Percentiles rank a stretch among this genome's conserved stretches.
phyloP scores from a whole-genome alignment of 108 stramenopile species.

The Epithemia pelagica region DNA sequence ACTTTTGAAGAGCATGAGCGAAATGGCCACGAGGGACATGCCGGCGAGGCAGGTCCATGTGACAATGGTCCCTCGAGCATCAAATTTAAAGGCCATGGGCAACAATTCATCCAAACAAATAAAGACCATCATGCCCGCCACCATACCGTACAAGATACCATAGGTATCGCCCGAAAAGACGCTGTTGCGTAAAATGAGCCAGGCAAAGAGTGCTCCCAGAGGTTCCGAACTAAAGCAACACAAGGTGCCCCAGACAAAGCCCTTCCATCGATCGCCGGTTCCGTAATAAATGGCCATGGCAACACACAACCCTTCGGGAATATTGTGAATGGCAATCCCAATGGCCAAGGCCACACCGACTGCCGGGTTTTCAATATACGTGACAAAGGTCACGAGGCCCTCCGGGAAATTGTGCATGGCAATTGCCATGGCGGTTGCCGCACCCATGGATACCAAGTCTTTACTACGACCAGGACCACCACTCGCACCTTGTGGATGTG shows the following conservation, averaged over 20 bases:
- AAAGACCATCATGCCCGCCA: constrained; percentile 71
- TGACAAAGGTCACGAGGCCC: constrained; percentile 87
- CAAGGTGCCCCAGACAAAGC: constrained; percentile 70
- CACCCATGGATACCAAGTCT: not conserved
- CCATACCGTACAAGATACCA: constrained; percentile 58
- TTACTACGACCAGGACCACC: too few species aligned
- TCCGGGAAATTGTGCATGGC: constrained; percentile 89
- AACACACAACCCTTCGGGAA: constrained; percentile 86
- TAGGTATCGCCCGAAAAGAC: constrained; percentile 33
- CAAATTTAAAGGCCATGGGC: constrained; percentile 19
- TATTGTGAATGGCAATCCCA: constrained; percentile 87
- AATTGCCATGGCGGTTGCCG: constrained; percentile 41
- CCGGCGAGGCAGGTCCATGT: constrained; percentile 57
- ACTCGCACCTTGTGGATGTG: too few species aligned
- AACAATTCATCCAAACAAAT: constrained; percentile 19
- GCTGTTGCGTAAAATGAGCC: constrained; percentile 42
- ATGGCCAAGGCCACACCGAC: constrained; percentile 75
- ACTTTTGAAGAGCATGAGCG: constrained; percentile 53
- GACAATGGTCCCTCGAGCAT: constrained; percentile 11
- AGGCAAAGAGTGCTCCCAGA: constrained; percentile 69
- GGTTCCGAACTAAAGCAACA: constrained; percentile 66
- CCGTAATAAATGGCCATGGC: constrained; percentile 86
- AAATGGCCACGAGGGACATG: constrained; percentile 72
- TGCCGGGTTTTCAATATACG: constrained; percentile 52
- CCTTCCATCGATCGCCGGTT: constrained; percentile 74